phyloP scores from a whole-genome alignment of 1,284 basidiomycete species.

The Pulveroboletus ridleyi region DNA sequence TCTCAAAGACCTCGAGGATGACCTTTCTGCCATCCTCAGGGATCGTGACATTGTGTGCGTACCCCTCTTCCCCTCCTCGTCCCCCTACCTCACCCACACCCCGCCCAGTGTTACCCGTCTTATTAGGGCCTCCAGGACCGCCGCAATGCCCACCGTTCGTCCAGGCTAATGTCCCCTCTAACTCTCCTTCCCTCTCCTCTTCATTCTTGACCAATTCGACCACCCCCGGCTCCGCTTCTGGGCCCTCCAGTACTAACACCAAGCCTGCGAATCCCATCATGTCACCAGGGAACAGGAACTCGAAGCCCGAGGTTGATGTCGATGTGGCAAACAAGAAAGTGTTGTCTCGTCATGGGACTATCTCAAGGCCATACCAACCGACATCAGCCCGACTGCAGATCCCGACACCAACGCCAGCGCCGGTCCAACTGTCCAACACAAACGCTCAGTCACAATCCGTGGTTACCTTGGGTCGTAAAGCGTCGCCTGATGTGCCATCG shows the following conservation, averaged over 20 bases:
- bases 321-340: too few species aligned
- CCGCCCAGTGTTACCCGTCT: slow-evolving; percentile 69
- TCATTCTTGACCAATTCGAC: slow-evolving; percentile 42
- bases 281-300: slow-evolving; percentile 71
- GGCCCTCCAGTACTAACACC: slow-evolving; percentile 35
- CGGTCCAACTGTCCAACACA: slow-evolving; percentile 1
- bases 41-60: slow-evolving; percentile 83
- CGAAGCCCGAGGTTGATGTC: slow-evolving; percentile 36
- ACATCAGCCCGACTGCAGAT: not conserved
- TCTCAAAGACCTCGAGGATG: slow-evolving; percentile 70
- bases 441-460: slow-evolving; percentile 21
- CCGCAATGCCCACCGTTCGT: slow-evolving; percentile 48
- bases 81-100: not conserved
- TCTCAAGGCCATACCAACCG: not conserved
- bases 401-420: not conserved
- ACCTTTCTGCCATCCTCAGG: slow-evolving; percentile 68
- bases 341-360: slow-evolving; percentile 1
- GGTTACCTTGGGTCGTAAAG: not conserved
- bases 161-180: slow-evolving; percentile 34
- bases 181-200: slow-evolving; percentile 44
- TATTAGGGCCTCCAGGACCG: slow-evolving; percentile 73
- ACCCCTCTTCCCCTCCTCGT: not conserved
- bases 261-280: slow-evolving; percentile 79
- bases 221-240: slow-evolving; percentile 21
- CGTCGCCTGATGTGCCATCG: not conserved